phyloP scores from a whole-genome alignment of 768 basidiomycete genomes.

The Suillus luteus region DNA sequence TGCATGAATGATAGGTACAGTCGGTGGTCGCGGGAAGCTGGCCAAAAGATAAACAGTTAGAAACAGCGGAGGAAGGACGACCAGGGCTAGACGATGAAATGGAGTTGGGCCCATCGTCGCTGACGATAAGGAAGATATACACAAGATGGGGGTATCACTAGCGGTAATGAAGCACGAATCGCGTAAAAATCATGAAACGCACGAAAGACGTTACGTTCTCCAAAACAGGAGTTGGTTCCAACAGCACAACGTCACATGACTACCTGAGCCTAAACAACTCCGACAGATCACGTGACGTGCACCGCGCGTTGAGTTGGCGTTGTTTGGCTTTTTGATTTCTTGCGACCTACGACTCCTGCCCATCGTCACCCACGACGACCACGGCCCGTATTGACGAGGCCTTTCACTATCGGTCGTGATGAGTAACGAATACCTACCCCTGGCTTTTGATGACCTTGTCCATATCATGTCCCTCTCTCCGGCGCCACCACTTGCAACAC shows the following conservation, averaged over 20 bases:
- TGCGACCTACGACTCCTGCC: conserved; percentile 14
- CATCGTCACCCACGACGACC: conserved; percentile 17
- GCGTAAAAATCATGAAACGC: conserved; percentile 1
- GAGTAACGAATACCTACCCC: conserved; percentile 39
- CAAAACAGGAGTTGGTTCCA: background rate
- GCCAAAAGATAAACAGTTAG: conserved; percentile 63
- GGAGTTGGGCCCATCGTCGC: conserved; percentile 16
- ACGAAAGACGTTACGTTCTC: background rate
- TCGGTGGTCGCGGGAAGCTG: conserved; percentile 64
- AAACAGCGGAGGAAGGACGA: conserved; percentile 61
- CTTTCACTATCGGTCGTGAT: conserved; percentile 22
- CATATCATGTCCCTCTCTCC: conserved; percentile 56
- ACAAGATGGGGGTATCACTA: conserved; percentile 1
- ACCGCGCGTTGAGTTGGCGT: conserved; percentile 40
- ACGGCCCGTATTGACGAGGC: conserved; percentile 8
- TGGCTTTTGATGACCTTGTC: conserved; percentile 58
- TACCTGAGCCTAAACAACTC: conserved; percentile 21
- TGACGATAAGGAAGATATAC: conserved; percentile 10
- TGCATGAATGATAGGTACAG: conserved; percentile 48
- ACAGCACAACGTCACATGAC: conserved; percentile 25
- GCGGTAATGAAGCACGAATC: background rate
- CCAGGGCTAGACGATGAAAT: conserved; percentile 34
- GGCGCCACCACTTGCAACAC: conserved; percentile 25
- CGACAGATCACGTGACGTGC: conserved; percentile 33
- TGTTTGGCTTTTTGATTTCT: conserved; percentile 37